Base-by-base conservation (phyloP, 2,329 filamentous ascomycete genomes). In the Aspergillus chevalieri region DNA sequence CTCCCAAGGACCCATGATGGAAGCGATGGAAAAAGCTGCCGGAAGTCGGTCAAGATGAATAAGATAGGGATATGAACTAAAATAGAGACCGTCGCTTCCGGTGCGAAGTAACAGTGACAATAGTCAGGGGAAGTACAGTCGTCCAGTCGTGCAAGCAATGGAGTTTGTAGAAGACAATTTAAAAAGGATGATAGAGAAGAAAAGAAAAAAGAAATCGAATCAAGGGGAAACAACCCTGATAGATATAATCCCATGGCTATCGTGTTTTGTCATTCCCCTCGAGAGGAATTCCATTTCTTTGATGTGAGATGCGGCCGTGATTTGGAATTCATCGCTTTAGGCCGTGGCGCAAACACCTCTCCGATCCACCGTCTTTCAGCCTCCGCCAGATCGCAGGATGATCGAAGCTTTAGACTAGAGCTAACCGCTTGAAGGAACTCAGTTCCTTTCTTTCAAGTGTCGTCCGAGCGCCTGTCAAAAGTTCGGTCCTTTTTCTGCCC, bases 1-100 rank as follows among this genome's bases (percentile, higher is more conserved):
- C 19, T 60, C 56, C 56, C 57, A 58, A 33, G 59, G 57, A 56
- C 56, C 59, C 59, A 61, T 61, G 42, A 43, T 56, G 45, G 43
- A 21, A 49, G 39, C 50, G 36, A 14, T 47, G 9, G 17, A 43
- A 19, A 39, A 47, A 47, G 47, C 43, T 44, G 19, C n/a, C 36
- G 19, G 19, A 44, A 44, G 24, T 44, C 21, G 12, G 12, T 10
- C 15, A 42, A 42, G 10, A 12, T 21, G 4, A 42, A 24, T 42
- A 42, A 36, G 34, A n/a, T 17, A 36, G 34, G 15, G 34, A 36
- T 36, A 5, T 30, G 10, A 30, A 12, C 15, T 39, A 39, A 39
- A 39, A 39, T 39, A 39, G 19, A 39, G 5, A 43, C n/a, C 34
- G 34, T n/a, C n/a, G 8, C 6, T 38, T 38, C 34, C 9, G 17